phyloP scores from a whole-genome alignment of 768 basidiomycete species.

The Boletus reticuloceps region DNA sequence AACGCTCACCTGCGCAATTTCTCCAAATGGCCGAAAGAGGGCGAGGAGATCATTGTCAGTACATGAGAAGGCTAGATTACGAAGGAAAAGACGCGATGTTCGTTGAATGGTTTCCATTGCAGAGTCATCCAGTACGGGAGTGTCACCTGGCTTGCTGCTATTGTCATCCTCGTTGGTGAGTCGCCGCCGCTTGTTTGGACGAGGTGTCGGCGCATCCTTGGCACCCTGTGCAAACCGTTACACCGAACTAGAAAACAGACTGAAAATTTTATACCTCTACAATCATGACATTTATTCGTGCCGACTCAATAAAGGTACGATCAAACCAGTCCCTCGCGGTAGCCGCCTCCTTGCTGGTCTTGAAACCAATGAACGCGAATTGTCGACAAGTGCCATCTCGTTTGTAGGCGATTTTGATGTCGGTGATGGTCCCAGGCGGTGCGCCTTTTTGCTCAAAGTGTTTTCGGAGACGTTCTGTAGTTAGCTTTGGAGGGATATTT shows the following conservation, averaged over 20 bases:
- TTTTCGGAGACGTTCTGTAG: constrained; percentile 58
- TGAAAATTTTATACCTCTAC: constrained; percentile 55
- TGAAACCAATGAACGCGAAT: constrained; percentile 94
- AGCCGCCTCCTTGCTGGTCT: constrained; percentile 69
- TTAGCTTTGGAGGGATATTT: constrained; percentile 70
- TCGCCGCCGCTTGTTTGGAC: constrained; percentile 70
- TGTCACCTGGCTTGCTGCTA: constrained; percentile 4
- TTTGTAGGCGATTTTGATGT: constrained; percentile 78
- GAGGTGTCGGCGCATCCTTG: constrained; percentile 63
- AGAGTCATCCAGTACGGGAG: constrained; percentile 29
- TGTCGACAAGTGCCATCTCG: constrained; percentile 76
- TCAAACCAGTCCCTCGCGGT: constrained; percentile 83
- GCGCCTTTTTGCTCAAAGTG: constrained; percentile 64
- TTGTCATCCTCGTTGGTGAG: constrained; percentile 51
- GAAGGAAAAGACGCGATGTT: constrained; percentile 83
- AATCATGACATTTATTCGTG: constrained; percentile 69
- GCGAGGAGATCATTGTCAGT: constrained; percentile 65
- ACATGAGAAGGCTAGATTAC: constrained; percentile 91
- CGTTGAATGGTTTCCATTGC: constrained; percentile 54
- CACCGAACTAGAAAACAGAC: not conserved
- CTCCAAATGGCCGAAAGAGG: constrained; percentile 68
- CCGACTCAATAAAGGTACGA: constrained; percentile 77
- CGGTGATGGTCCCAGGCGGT: constrained; percentile 75
- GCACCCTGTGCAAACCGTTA: constrained; percentile 46
- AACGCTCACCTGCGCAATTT: constrained; percentile 68